Conservation (phyloP, 768 basidiomycete genomes). For the Galerina marginata region DNA sequence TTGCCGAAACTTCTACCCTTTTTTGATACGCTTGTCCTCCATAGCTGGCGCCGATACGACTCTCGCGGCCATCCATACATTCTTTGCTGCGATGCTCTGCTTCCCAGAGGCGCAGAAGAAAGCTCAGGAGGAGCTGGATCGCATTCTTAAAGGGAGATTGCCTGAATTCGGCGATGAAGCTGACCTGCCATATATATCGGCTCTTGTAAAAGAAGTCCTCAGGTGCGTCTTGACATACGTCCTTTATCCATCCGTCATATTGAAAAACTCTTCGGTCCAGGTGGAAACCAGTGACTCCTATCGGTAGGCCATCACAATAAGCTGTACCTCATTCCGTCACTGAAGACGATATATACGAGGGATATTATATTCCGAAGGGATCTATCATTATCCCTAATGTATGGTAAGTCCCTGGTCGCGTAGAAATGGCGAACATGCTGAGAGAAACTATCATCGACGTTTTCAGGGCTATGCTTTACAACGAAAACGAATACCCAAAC, state of each 20-base stretch:
- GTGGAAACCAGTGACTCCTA: constrained; percentile 8
- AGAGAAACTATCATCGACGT: neutral
- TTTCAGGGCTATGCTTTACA: constrained; percentile 36
- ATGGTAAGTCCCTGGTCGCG: constrained; percentile 24
- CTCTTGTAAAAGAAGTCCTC: constrained; percentile 41
- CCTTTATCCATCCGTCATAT: neutral
- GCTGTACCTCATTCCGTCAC: constrained; percentile 32
- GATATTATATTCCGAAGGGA: constrained; percentile 39
- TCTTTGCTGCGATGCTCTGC: constrained; percentile 41
- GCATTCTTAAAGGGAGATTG: constrained; percentile 44
- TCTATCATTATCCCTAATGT: constrained; percentile 35
- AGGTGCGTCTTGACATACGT: constrained; percentile 31
- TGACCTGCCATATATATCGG: constrained; percentile 46
- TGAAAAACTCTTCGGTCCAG: constrained; percentile 34
- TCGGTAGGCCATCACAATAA: constrained; percentile 1
- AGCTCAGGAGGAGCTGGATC: constrained; percentile 46
- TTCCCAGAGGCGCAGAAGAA: constrained; percentile 43
- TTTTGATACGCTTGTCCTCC: neutral
- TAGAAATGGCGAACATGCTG: neutral
- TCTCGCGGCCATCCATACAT: neutral
- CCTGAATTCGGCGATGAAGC: constrained; percentile 44
- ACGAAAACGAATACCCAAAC: constrained; percentile 40
- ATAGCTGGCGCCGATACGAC: neutral
- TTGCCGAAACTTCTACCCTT: constrained; percentile 1
- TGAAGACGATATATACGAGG: constrained; percentile 37